Conservation (phyloP, 495 filamentous ascomycete genomes). For the Penicillium goetzii region DNA sequence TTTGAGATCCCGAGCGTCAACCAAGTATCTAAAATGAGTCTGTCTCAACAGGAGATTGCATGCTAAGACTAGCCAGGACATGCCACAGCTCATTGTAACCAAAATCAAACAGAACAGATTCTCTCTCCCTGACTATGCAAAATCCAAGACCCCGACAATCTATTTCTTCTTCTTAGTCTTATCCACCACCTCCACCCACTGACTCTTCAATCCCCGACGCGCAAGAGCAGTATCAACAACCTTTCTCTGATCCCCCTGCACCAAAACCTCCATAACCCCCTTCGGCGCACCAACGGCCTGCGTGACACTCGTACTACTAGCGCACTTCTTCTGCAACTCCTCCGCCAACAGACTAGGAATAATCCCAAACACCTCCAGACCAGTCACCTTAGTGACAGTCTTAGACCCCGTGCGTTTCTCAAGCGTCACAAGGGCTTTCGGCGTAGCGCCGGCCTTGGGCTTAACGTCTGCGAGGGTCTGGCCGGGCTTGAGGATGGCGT, state of each 20-base stretch:
- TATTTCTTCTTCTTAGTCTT: constrained; percentile 74
- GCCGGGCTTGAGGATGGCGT: constrained; percentile 59
- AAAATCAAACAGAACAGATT: background rate
- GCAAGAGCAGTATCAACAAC: constrained; percentile 63
- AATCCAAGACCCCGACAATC: background rate
- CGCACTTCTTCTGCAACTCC: constrained; percentile 72
- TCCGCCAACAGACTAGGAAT: constrained; percentile 65
- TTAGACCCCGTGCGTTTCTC: constrained; percentile 73
- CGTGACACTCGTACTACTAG: constrained; percentile 68
- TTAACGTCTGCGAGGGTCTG: constrained; percentile 58
- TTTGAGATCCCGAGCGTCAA: background rate
- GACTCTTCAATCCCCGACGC: constrained; percentile 59
- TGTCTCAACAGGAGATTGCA: background rate
- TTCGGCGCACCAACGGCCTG: constrained; percentile 64
- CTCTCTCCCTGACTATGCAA: background rate
- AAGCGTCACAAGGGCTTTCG: constrained; percentile 61
- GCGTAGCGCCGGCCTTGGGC: constrained; percentile 62
- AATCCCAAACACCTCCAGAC: constrained; percentile 66
- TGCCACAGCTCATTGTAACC: background rate
- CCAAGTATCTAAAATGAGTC: background rate
- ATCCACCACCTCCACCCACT: constrained; percentile 68
- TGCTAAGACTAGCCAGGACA: background rate
- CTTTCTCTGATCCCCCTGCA: constrained; percentile 70
- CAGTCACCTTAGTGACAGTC: constrained; percentile 65
- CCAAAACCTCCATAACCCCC: constrained; percentile 70